Evolutionary conservation across 2,329 filamentous ascomycete genomes (phyloP).

Genomic region (Dryadomyces sulphureus): DNA sequence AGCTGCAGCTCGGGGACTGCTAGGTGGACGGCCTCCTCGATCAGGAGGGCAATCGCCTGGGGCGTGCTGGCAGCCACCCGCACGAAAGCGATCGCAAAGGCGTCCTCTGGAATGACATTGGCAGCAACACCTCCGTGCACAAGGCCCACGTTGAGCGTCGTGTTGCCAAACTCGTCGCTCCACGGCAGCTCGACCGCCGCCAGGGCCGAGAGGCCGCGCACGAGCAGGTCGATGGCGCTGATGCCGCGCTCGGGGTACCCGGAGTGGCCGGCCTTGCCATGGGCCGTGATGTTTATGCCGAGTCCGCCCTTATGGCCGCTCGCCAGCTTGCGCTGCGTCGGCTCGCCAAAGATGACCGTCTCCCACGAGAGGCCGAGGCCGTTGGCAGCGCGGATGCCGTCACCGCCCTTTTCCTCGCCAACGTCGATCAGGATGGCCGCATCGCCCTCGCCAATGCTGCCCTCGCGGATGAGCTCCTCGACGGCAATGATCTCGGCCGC

Average conservation of each 20-base stretch:
- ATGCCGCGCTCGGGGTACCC: conserved; percentile 1
- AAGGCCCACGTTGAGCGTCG: conserved; percentile 2
- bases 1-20: not conserved
- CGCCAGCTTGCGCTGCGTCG: conserved; percentile 1
- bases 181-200: not conserved
- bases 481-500: conserved; percentile 1
- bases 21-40: not conserved
- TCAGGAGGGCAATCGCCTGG: not conserved
- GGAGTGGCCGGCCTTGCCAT: not conserved
- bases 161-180: not conserved
- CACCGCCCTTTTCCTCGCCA: conserved; percentile 4
- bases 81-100: not conserved
- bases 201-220: not conserved
- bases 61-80: not conserved
- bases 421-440: not conserved
- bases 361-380: not conserved
- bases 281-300: not conserved
- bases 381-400: conserved; percentile 2
- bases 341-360: conserved; percentile 4
- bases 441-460: not conserved
- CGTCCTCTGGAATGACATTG: conserved; percentile 1
- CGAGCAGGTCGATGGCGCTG: conserved; percentile 1
- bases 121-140: not conserved
- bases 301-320: conserved; percentile 1
- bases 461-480: not conserved